Evolutionary conservation across 257 asterid genomes (phyloP).

Genomic region (Linaria vulgaris): DNA sequence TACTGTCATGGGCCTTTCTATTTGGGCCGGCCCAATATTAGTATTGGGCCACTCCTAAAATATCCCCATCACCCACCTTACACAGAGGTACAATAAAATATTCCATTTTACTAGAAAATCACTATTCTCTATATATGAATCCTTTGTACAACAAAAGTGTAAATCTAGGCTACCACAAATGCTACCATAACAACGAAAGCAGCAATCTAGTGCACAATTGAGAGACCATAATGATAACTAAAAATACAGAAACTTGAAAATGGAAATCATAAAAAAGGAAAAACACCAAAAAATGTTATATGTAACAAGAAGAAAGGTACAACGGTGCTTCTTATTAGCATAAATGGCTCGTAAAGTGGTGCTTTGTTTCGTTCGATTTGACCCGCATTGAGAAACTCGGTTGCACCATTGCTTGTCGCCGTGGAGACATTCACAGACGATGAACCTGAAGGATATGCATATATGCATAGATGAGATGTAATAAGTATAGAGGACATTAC

Average conservation of each 20-base stretch:
- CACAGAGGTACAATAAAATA: background rate
- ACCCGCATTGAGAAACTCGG: constrained; percentile 72
- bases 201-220: constrained; percentile 17
- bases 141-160: constrained; percentile 29
- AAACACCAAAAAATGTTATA: constrained; percentile 32
- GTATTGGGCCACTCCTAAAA: too few relatives aligned
- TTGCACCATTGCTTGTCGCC: constrained; percentile 50
- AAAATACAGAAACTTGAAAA: background rate
- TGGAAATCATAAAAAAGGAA: constrained; percentile 12
- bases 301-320: constrained; percentile 44
- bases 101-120: constrained; percentile 22
- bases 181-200: constrained; percentile 12
- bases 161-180: constrained; percentile 10
- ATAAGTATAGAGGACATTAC: background rate
- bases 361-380: constrained; percentile 39
- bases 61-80: too few relatives aligned
- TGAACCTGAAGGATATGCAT: constrained; percentile 45
- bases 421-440: constrained; percentile 68
- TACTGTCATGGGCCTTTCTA: too few relatives aligned
- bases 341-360: constrained; percentile 19
- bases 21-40: too few relatives aligned
- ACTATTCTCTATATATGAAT: constrained; percentile 19
- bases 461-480: too few relatives aligned
- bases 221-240: background rate
- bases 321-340: constrained; percentile 18